A percentile compares a stretch with the other conserved stretches of the same genome.
Evolutionary conservation across 345 rosid genomes (phyloP).

Genomic region (Viola odorata): DNA sequence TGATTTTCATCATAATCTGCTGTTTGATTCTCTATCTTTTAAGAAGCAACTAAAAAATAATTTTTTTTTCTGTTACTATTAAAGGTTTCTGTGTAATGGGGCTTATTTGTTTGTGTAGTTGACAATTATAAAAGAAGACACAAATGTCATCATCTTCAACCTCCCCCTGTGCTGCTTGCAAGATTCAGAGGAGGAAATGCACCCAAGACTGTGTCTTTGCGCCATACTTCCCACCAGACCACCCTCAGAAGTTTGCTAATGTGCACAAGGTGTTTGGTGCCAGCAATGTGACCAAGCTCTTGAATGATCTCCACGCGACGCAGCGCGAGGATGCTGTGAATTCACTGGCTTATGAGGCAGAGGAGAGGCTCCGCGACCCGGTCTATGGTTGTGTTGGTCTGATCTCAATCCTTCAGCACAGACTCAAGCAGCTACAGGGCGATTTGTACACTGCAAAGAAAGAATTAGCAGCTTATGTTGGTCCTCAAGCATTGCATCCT

Average conservation of each 20-base stretch:
- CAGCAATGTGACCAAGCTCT: conserved; percentile 92
- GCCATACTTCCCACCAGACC: conserved; percentile 71
- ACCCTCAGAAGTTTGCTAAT: conserved; percentile 63
- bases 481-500: too few species aligned
- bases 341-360: conserved; percentile 86
- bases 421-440: conserved; percentile 70
- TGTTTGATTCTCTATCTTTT: too few species aligned
- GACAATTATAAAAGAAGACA: too few species aligned
- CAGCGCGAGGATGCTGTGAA: conserved; percentile 87
- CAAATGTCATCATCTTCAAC: conserved; percentile 20
- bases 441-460: conserved; percentile 74
- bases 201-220: conserved; percentile 74
- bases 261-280: conserved; percentile 96
- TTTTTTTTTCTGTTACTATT: too few species aligned
- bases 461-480: conserved; percentile 19
- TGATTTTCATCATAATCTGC: too few species aligned
- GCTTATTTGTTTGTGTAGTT: too few species aligned
- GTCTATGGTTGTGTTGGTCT: conserved; percentile 94
- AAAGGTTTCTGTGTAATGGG: too few species aligned
- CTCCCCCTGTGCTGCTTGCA: conserved; percentile 95
- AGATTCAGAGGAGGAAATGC: conserved; percentile 78
- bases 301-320: conserved; percentile 71
- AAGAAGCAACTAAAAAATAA: too few species aligned
- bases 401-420: conserved; percentile 63
- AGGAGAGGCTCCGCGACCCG: conserved; percentile 81